These are phyloP conservation scores for Diaporthe citri DNA, from an alignment of 2,329 filamentous ascomycete species.

Conservation along the genomic window DNA sequence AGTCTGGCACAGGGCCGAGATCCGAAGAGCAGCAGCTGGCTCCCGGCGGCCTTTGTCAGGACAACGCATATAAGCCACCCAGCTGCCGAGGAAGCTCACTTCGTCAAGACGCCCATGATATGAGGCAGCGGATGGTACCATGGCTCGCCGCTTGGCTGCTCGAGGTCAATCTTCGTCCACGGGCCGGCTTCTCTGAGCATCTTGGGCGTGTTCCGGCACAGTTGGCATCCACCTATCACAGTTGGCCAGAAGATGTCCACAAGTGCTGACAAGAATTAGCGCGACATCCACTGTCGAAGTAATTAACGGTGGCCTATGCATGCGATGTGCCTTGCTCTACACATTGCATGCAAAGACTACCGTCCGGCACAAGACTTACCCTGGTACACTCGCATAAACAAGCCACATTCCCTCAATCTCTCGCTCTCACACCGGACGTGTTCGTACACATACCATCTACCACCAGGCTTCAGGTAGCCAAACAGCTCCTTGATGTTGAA, in stretches of 20 bases:
- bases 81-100: conserved; percentile 51
- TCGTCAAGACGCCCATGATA: conserved; percentile 64
- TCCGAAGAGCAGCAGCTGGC: not conserved
- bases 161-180: conserved; percentile 64
- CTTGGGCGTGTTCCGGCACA: conserved; percentile 62
- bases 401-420: conserved; percentile 47
- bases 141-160: conserved; percentile 54
- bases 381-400: conserved; percentile 62
- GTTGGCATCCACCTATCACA: conserved; percentile 64
- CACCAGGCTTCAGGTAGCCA: conserved; percentile 69
- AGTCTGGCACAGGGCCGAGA: not conserved
- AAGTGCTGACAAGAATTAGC: conserved; percentile 53
- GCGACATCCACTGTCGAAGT: too few species aligned
- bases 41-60: too few species aligned
- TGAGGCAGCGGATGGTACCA: conserved; percentile 62
- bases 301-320: too few species aligned
- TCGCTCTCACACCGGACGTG: conserved; percentile 60
- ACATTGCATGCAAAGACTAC: not conserved
- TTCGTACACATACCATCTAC: conserved; percentile 73
- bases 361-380: not conserved
- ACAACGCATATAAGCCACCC: not conserved
- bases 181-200: conserved; percentile 62
- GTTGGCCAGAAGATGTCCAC: conserved; percentile 66
- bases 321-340: not conserved
- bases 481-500: conserved; percentile 68